Conservation (phyloP, 2,329 filamentous ascomycete genomes). For the Ophiocordyceps australis region DNA sequence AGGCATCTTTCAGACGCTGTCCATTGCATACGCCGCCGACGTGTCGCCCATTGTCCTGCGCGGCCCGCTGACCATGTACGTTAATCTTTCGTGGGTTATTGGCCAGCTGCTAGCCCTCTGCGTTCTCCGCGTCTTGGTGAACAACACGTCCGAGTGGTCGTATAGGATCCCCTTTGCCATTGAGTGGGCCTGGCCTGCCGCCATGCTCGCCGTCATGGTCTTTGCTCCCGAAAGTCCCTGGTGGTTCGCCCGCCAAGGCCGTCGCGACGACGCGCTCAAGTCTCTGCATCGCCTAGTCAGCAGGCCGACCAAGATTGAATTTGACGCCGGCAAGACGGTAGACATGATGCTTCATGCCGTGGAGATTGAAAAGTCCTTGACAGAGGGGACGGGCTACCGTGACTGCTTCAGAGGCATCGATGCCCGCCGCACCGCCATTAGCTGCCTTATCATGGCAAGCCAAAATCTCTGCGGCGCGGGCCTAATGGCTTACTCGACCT, state of each 20-base stretch:
- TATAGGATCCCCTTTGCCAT: conserved; percentile 54
- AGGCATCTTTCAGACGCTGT: conserved; percentile 40
- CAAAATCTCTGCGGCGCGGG: conserved; percentile 46
- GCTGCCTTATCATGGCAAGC: conserved; percentile 45
- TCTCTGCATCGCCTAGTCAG: conserved; percentile 49
- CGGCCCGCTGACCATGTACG: conserved; percentile 55
- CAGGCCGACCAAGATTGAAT: conserved; percentile 44
- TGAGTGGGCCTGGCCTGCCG: conserved; percentile 64
- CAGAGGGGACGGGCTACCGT: conserved; percentile 52
- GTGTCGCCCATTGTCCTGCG: conserved; percentile 56
- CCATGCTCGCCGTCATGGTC: conserved; percentile 44
- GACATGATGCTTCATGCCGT: conserved; percentile 90
- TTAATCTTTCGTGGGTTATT: conserved; percentile 65
- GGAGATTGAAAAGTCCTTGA: conserved; percentile 60
- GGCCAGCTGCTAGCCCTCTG: conserved; percentile 57
- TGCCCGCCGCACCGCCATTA: conserved; percentile 56
- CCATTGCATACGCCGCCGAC: conserved; percentile 50
- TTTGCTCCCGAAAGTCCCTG: conserved; percentile 56
- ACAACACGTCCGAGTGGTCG: conserved; percentile 47
- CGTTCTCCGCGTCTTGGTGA: conserved; percentile 51
- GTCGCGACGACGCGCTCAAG: conserved; percentile 45
- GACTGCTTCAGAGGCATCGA: conserved; percentile 76
- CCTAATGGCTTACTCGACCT: conserved; percentile 48
- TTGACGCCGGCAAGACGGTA: conserved; percentile 68
- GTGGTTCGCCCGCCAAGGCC: conserved; percentile 57